These are phyloP conservation scores for Ceriops decandra DNA, from an alignment of 345 rosid genomes.

Conservation along the genomic window DNA sequence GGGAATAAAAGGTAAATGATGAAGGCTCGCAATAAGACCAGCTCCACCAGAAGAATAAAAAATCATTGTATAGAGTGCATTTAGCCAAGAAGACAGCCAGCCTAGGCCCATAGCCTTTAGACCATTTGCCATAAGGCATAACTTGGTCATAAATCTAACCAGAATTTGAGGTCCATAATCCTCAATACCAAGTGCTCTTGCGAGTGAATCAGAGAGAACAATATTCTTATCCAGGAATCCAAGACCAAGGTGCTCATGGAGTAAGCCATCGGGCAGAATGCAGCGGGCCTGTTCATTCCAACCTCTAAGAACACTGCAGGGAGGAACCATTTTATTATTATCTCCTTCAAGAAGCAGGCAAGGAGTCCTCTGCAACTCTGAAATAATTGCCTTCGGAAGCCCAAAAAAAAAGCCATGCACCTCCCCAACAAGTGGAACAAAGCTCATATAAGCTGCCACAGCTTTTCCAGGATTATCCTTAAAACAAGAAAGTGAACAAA, in stretches of 20 bases:
- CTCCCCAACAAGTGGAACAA: constrained; percentile 85
- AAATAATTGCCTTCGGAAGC: constrained; percentile 66
- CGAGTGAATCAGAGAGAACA: constrained; percentile 67
- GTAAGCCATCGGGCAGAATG: constrained; percentile 59
- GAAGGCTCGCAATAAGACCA: constrained; percentile 45
- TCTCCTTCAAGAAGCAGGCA: constrained; percentile 86
- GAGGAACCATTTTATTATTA: constrained; percentile 67
- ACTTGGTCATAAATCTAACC: constrained; percentile 49
- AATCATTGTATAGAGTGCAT: constrained; percentile 42
- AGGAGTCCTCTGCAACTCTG: constrained; percentile 53
- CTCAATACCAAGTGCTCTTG: constrained; percentile 69
- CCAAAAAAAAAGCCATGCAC: constrained; percentile 87
- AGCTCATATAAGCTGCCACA: constrained; percentile 75
- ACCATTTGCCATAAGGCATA: constrained; percentile 52
- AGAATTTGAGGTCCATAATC: constrained; percentile 77
- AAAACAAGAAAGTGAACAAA: constrained; percentile 82
- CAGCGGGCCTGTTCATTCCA: constrained; percentile 65
- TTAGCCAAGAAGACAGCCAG: constrained; percentile 79
- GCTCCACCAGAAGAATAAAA: constrained; percentile 46
- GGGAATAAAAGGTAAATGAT: constrained; percentile 64
- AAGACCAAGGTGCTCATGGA: constrained; percentile 74
- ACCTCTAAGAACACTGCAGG: constrained; percentile 80
- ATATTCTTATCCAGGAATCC: constrained; percentile 73
- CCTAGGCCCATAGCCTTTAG: constrained; percentile 58
- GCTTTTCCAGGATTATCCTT: constrained; percentile 73